phyloP scores from a whole-genome alignment of 129 eudicot genomes.

The Rutidosis leptorrhynchoides region DNA sequence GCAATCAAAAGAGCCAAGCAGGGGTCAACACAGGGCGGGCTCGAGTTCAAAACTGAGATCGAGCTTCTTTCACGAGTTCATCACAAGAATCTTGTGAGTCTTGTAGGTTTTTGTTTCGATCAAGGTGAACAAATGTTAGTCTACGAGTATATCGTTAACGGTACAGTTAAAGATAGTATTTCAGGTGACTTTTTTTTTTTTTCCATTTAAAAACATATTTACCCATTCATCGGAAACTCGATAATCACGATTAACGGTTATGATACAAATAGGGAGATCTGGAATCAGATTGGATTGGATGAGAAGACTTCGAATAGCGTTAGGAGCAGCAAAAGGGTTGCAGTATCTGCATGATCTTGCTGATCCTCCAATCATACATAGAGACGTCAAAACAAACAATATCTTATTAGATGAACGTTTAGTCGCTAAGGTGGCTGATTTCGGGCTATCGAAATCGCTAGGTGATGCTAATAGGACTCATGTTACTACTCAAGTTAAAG shows the following conservation, averaged over 20 bases:
- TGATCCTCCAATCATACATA: constrained; percentile 66
- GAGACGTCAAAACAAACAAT: constrained; percentile 68
- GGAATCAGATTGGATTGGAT: constrained; percentile 59
- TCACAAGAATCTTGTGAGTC: constrained; percentile 70
- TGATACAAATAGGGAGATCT: constrained; percentile 46
- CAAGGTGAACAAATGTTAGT: constrained; percentile 77
- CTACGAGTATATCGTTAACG: too few relatives aligned
- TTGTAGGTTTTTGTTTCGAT: constrained; percentile 69
- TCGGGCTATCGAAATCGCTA: constrained; percentile 59
- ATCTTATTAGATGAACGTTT: constrained; percentile 59
- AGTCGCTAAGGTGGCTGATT: constrained; percentile 69
- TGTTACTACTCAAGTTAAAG: constrained; percentile 70
- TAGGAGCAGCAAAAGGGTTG: constrained; percentile 69
- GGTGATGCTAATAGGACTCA: constrained; percentile 40
- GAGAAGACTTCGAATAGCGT: constrained; percentile 54
- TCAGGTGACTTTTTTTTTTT: too few relatives aligned
- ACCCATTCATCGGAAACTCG: not conserved
- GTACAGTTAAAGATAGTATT: too few relatives aligned
- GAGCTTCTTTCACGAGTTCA: constrained; percentile 80
- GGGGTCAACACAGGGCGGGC: constrained; percentile 60
- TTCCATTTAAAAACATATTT: not conserved
- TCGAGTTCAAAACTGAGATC: constrained; percentile 72
- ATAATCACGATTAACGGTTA: not conserved
- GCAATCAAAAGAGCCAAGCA: constrained; percentile 73
- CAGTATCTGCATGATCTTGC: constrained; percentile 73